Evolutionary conservation across 805 yeast genomes (phyloP).

Genomic region (Lachancea nothofagi): DNA sequence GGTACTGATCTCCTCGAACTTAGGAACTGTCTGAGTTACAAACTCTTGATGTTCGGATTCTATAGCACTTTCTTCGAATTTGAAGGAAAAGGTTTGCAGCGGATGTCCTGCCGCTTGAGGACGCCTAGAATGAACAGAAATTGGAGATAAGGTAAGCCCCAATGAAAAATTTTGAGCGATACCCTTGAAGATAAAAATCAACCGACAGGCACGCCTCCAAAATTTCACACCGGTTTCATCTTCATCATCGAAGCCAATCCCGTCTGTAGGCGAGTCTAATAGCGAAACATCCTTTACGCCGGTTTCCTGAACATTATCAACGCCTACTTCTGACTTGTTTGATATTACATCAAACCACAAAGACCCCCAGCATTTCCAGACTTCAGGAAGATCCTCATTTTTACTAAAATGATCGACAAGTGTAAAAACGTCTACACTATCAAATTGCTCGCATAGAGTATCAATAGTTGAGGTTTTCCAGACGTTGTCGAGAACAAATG

Average conservation of each 20-base stretch:
- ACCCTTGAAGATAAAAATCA: slow-evolving; percentile 28
- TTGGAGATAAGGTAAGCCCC: slow-evolving; percentile 9
- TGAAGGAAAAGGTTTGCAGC: slow-evolving; percentile 23
- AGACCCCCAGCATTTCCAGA: slow-evolving; percentile 83
- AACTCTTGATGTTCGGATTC: slow-evolving; percentile 4
- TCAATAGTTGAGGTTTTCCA: slow-evolving; percentile 17
- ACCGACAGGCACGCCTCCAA: slow-evolving; percentile 32
- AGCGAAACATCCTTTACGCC: slow-evolving; percentile 54
- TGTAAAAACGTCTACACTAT: slow-evolving; percentile 31
- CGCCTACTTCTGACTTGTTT: slow-evolving; percentile 46
- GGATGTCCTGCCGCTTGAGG: slow-evolving; percentile 16
- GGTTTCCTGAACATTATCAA: slow-evolving; percentile 40
- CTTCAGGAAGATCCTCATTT: slow-evolving; percentile 64
- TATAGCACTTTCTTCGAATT: slow-evolving; percentile 11
- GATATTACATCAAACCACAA: slow-evolving; percentile 65
- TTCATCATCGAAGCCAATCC: slow-evolving; percentile 40
- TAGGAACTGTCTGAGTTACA: neutral
- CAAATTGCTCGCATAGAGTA: slow-evolving; percentile 23
- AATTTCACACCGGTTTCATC: slow-evolving; percentile 33
- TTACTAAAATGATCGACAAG: slow-evolving; percentile 47
- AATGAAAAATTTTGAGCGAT: slow-evolving; percentile 21
- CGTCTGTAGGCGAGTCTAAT: slow-evolving; percentile 62
- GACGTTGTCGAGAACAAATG: slow-evolving; percentile 25
- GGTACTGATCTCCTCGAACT: slow-evolving; percentile 19
- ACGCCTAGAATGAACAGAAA: slow-evolving; percentile 9